Percentiles rank a stretch among this genome's conserved stretches.
These are phyloP conservation scores for Aspergillus calidoustus DNA, from an alignment of 2,329 filamentous ascomycete species.

Conservation along the genomic window DNA sequence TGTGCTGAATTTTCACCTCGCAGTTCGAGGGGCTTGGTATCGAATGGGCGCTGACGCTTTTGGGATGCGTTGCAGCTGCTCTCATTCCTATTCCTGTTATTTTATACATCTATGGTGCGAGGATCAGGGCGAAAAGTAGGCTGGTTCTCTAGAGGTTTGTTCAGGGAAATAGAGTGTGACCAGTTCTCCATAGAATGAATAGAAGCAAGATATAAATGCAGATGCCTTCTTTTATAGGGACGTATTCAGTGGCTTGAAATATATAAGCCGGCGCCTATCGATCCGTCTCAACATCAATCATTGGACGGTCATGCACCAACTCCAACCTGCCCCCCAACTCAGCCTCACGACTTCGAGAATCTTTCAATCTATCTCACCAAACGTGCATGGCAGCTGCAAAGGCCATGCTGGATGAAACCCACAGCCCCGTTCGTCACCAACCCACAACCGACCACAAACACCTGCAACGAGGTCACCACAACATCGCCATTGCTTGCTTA, in stretches of 20 bases:
- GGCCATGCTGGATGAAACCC: not conserved
- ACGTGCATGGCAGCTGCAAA: not conserved
- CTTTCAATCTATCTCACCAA: no score
- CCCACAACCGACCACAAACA: not conserved
- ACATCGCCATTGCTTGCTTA: not conserved
- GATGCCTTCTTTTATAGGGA: no score
- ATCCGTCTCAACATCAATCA: no score
- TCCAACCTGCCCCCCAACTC: no score
- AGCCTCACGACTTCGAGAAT: no score
- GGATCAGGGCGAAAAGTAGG: constrained; percentile 18
- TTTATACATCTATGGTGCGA: constrained; percentile 22
- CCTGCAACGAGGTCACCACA: not conserved
- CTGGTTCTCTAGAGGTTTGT: not conserved
- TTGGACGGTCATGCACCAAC: no score
- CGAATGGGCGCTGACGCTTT: constrained; percentile 38
- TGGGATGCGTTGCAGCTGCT: constrained; percentile 35
- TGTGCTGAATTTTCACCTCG: not conserved
- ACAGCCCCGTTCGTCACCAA: not conserved
- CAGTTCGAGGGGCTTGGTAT: constrained; percentile 38
- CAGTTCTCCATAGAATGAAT: not conserved
- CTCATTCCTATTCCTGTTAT: constrained; percentile 36
- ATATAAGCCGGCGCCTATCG: no score
- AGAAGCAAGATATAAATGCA: not conserved
- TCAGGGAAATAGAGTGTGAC: not conserved
- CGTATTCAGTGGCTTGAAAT: no score